Evolutionary conservation across 1,284 basidiomycete species (phyloP), one percentile per base, ranked within the genome.

Genomic region (Ganoderma meredithae): DNA sequence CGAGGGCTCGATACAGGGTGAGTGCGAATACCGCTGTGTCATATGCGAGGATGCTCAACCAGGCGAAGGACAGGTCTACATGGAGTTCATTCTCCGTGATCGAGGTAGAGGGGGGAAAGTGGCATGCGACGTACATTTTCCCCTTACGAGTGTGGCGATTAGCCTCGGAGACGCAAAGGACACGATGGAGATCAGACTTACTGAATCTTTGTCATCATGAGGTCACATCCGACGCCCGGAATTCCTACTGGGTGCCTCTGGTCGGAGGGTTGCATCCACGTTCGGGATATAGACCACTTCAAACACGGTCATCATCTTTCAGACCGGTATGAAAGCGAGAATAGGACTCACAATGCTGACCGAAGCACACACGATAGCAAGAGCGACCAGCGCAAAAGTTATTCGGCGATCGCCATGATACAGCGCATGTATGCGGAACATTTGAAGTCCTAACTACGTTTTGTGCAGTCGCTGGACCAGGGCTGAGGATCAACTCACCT

Each of bases 391-490:
- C 10, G 31, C 27, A 27, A 12, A n/a, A n/a, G 53, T 39, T 12
- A 56, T 58, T 2, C 63, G 41, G 8, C 53, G 44, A 33, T 53
- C 56, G 3, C 63, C 25, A 33, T 47, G 27, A 27, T 58, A 64
- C 27, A 64, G 12, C 12, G 63, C 63, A 44, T 64, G 40, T 31
- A 59, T 44, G n/a, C 63, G 63, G 25, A 64, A 22, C 12, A 64
- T 12, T 33, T 56, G 63, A 13, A 64, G 40, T n/a, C 22, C 63
- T 64, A 31, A n/a, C 10, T 1, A 25, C 9, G 25, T 49, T 25
- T 25, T 22, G 47, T 25, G 22, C n/a, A 12, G 22, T 22, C 4
- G 22, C 12, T 49, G 12, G 25, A 49, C 2, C 10, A 12, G 10
- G 2, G 1, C 25, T 25, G 10, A 49, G 22, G 47, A 13, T 49